Conservation (phyloP, 2,329 filamentous ascomycete species). For the Claviceps sp. region DNA sequence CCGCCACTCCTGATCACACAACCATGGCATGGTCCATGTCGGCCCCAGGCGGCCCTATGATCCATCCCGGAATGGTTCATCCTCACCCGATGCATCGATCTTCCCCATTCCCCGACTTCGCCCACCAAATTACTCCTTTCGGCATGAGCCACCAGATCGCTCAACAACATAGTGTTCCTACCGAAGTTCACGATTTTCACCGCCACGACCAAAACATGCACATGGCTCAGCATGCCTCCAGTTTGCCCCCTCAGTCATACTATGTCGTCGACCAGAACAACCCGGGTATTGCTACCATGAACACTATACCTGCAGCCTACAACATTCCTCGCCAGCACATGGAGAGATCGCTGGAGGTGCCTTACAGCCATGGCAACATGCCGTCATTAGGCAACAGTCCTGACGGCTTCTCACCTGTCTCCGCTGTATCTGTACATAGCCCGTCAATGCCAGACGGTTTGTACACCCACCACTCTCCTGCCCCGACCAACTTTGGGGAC, state of each 20-base stretch:
- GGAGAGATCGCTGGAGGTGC: slow-evolving; percentile 36
- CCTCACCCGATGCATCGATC: slow-evolving; percentile 34
- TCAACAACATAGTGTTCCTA: slow-evolving; percentile 34
- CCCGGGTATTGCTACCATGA: slow-evolving; percentile 48
- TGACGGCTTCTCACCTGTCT: slow-evolving; percentile 41
- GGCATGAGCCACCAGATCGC: slow-evolving; percentile 26
- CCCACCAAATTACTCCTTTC: slow-evolving; percentile 34
- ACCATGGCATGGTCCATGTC: slow-evolving; percentile 38
- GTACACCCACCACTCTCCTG: slow-evolving; percentile 42
- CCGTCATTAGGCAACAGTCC: slow-evolving; percentile 46
- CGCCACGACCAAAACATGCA: slow-evolving; percentile 30
- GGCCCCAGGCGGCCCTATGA: slow-evolving; percentile 23
- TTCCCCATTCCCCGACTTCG: slow-evolving; percentile 42
- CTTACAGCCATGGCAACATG: slow-evolving; percentile 34
- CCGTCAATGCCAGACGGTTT: slow-evolving; percentile 39
- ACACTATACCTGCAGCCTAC: slow-evolving; percentile 38
- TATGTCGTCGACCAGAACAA: slow-evolving; percentile 51
- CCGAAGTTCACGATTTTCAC: slow-evolving; percentile 31
- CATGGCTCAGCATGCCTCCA: slow-evolving; percentile 35
- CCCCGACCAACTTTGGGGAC: slow-evolving; percentile 34
- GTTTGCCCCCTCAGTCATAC: slow-evolving; percentile 33
- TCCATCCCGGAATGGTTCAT: slow-evolving; percentile 23
- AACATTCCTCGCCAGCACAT: slow-evolving; percentile 37
- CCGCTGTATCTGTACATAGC: slow-evolving; percentile 38
- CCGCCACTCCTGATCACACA: slow-evolving; percentile 42